A percentile compares a stretch with the other conserved stretches of the same genome.
Conservation (phyloP, 345 rosid genomes). For the Toxicodendron radicans region DNA sequence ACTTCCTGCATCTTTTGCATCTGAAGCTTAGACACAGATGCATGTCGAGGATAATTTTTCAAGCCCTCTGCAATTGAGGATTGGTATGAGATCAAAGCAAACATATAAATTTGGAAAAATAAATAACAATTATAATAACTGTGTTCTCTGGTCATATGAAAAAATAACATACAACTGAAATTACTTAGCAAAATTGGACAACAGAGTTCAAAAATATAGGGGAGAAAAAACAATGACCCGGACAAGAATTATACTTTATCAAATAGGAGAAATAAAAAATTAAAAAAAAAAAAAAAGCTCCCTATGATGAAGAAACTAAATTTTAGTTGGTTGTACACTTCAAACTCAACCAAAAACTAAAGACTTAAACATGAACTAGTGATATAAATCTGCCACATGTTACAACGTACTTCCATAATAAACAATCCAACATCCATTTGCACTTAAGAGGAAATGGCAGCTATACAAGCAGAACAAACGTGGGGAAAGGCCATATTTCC, state of each 20-base stretch:
- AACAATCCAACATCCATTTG: neutral
- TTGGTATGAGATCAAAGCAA: too few species aligned
- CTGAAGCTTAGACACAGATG: constrained; percentile 57
- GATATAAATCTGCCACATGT: neutral
- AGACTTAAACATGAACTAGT: neutral
- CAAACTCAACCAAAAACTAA: neutral
- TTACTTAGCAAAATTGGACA: neutral
- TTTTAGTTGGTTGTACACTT: neutral
- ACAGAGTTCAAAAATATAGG: neutral
- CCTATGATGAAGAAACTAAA: neutral
- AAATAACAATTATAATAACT: neutral
- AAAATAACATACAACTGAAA: neutral
- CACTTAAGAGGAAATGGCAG: neutral
- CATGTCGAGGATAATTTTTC: constrained; percentile 73
- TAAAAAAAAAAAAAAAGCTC: neutral
- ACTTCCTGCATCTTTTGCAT: constrained; percentile 83
- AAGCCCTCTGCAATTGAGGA: constrained; percentile 68
- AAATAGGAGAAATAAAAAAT: neutral
- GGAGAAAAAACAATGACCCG: neutral
- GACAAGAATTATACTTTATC: neutral
- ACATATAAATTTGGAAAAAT: too few species aligned
- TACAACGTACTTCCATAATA: neutral
- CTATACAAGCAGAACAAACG: neutral
- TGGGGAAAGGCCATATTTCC: neutral
- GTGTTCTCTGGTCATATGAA: neutral